Evolutionary conservation across 2,329 filamentous ascomycete species (phyloP).

Genomic region (Capronia americana): DNA sequence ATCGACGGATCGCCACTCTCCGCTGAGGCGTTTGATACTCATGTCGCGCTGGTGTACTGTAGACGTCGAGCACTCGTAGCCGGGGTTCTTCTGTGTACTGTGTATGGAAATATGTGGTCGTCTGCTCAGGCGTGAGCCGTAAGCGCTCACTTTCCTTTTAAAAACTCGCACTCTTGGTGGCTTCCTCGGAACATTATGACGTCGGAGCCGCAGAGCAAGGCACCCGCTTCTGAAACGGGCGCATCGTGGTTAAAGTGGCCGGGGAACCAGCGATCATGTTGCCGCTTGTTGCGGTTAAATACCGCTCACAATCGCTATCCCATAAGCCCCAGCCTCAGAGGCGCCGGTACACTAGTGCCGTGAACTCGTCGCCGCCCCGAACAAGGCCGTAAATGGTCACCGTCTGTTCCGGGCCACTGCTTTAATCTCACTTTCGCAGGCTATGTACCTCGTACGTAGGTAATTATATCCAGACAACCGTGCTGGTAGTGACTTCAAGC

Average conservation of each 20-base stretch:
- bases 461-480: no score
- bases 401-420: no score
- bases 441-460: no score
- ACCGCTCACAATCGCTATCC: background rate
- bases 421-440: no score
- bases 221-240: background rate
- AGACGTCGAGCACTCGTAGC: background rate
- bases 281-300: background rate
- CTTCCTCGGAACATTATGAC: background rate
- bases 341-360: background rate
- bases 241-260: background rate
- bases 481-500: no score
- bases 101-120: background rate
- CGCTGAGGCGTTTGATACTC: background rate
- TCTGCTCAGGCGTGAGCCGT: background rate
- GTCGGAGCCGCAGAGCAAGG: background rate
- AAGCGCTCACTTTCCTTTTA: background rate
- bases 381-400: background rate
- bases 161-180: background rate
- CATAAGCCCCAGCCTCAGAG: slow-evolving; percentile 16
- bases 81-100: no score
- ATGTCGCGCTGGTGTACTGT: background rate
- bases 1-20: background rate
- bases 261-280: background rate
- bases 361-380: background rate